These are phyloP conservation scores for Vitis cinerea DNA, from an alignment of 164 flowering plant genomes.

Conservation along the genomic window DNA sequence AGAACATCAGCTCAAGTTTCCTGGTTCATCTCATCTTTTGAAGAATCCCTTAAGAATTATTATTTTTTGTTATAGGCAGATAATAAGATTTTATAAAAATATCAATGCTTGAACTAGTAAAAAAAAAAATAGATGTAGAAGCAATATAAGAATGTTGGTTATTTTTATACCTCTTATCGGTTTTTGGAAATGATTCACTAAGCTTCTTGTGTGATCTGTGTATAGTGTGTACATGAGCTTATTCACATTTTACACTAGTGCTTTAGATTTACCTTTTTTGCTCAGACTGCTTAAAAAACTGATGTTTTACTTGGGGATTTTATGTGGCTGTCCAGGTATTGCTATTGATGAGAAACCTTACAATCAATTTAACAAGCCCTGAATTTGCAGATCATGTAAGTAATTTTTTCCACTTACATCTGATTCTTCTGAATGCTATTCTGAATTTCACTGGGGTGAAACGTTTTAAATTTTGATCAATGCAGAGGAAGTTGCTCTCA, in stretches of 20 bases:
- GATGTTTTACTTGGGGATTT: not conserved
- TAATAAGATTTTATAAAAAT: too few relatives aligned
- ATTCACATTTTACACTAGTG: not conserved
- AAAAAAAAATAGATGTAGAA: too few relatives aligned
- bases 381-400: constrained; percentile 48
- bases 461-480: not conserved
- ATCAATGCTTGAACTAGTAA: too few relatives aligned
- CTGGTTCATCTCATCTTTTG: too few relatives aligned
- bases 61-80: too few relatives aligned
- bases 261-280: not conserved
- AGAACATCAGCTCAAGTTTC: not conserved
- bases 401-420: not conserved
- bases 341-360: constrained; percentile 46
- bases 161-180: too few relatives aligned
- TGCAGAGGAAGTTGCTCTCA: constrained; percentile 36
- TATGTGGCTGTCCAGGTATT: constrained; percentile 21
- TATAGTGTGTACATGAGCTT: not conserved
- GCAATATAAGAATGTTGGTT: too few relatives aligned
- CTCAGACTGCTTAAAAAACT: not conserved
- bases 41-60: too few relatives aligned
- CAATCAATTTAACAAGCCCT: constrained; percentile 34
- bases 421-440: not conserved
- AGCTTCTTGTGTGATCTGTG: too few relatives aligned
- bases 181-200: too few relatives aligned
- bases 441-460: not conserved